phyloP scores from a whole-genome alignment of 768 basidiomycete genomes.

The Tulasnella sp. region DNA sequence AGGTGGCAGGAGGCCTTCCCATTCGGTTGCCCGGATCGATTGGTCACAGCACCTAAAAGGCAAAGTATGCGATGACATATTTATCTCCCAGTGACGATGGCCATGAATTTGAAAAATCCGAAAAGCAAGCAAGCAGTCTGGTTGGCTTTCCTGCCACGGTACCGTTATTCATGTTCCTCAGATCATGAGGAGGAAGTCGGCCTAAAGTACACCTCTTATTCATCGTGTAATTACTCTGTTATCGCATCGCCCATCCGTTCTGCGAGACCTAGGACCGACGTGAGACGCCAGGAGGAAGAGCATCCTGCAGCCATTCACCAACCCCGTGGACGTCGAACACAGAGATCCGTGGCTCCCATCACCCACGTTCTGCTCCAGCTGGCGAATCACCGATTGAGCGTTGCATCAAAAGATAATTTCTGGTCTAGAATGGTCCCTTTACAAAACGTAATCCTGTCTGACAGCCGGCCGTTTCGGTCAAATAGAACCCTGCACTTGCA shows the following conservation, averaged over 20 bases:
- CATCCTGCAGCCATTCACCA: background rate
- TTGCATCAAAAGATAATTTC: background rate
- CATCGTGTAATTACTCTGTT: background rate
- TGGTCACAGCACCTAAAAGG: background rate
- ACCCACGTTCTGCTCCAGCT: constrained; percentile 7
- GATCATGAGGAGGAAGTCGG: background rate
- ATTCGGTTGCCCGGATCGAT: background rate
- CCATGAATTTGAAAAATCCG: background rate
- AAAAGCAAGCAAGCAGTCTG: background rate
- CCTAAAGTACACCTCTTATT: background rate
- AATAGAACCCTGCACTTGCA: background rate
- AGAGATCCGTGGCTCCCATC: background rate
- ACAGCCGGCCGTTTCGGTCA: background rate
- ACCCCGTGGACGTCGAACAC: background rate
- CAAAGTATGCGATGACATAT: background rate
- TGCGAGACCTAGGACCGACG: background rate
- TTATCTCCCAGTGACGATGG: background rate
- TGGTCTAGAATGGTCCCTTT: background rate
- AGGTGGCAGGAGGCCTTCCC: background rate
- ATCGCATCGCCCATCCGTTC: background rate
- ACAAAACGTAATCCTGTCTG: background rate
- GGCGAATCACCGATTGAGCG: background rate
- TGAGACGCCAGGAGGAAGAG: background rate
- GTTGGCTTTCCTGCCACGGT: background rate
- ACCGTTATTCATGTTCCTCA: background rate